Evolutionary conservation across 1,284 basidiomycete genomes (phyloP).

Genomic region (Apiotrichum porosum): DNA sequence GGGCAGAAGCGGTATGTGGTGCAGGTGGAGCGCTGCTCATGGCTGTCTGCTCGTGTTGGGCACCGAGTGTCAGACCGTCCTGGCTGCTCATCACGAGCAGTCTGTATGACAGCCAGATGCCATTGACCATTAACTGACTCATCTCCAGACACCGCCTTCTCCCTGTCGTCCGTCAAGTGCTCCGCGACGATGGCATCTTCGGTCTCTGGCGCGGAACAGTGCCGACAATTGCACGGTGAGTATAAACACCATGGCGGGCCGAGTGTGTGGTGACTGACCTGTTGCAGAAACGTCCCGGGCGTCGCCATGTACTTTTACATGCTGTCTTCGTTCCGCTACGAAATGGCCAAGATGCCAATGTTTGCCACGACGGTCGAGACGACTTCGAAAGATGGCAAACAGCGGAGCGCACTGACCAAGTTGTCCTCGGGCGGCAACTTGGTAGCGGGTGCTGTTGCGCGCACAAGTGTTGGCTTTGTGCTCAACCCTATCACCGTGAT

Average conservation of each 20-base stretch:
- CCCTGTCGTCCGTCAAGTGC: slow-evolving; percentile 36
- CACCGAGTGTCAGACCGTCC: too few relatives aligned
- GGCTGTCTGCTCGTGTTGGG: neutral
- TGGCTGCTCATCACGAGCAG: too few relatives aligned
- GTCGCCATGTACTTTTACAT: slow-evolving; percentile 88
- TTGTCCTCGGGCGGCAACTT: slow-evolving; percentile 79
- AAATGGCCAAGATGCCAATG: slow-evolving; percentile 40
- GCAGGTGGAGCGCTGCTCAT: neutral
- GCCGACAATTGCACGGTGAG: slow-evolving; percentile 69
- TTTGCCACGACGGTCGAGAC: slow-evolving; percentile 35
- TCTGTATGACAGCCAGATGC: too few relatives aligned
- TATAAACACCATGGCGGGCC: slow-evolving; percentile 1
- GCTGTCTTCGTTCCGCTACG: slow-evolving; percentile 72
- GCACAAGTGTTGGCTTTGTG: slow-evolving; percentile 79
- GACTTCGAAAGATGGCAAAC: neutral
- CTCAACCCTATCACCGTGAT: slow-evolving; percentile 91
- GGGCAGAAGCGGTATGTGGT: slow-evolving; percentile 23
- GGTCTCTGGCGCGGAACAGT: slow-evolving; percentile 72
- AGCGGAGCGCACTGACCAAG: slow-evolving; percentile 59
- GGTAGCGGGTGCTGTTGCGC: slow-evolving; percentile 77
- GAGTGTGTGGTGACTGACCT: neutral
- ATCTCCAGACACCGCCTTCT: slow-evolving; percentile 25
- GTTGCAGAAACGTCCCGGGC: slow-evolving; percentile 77
- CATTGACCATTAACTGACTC: too few relatives aligned
- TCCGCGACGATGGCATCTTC: slow-evolving; percentile 46